A percentile compares a stretch with the other conserved stretches of the same genome.
Conservation (phyloP, 352 stramenopile species). For the Thraustochytrium striatum region DNA sequence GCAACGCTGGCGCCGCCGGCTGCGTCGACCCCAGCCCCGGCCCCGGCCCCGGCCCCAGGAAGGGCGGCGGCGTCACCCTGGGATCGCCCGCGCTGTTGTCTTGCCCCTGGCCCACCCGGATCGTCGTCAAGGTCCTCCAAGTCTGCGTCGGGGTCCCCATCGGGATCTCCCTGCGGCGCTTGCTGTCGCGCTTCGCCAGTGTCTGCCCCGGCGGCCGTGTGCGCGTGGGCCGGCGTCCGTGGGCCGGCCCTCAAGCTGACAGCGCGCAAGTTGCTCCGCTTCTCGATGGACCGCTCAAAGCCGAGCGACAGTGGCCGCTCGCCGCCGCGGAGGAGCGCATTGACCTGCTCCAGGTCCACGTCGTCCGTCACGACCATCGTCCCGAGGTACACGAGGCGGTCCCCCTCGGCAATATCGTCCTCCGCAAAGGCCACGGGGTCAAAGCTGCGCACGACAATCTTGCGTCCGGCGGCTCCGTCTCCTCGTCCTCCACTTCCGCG, state of each 20-base stretch:
- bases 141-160: background rate
- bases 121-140: background rate
- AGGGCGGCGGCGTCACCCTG: background rate
- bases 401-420: background rate
- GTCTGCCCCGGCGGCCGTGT: background rate
- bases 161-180: background rate
- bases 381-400: constrained; percentile 36
- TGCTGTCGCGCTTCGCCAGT: background rate
- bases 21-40: background rate
- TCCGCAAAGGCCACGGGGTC: background rate
- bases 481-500: too few species aligned
- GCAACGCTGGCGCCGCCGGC: too few species aligned
- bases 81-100: background rate
- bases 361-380: constrained; percentile 17
- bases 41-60: background rate
- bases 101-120: background rate
- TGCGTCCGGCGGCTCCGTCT: background rate
- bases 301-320: constrained; percentile 1
- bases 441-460: background rate
- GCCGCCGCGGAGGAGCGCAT: background rate
- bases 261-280: constrained; percentile 6
- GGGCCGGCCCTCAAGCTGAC: background rate
- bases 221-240: background rate
- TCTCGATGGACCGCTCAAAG: constrained; percentile 4
- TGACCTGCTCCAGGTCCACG: constrained; percentile 13